Evolutionary conservation across 225 moss, liverwort and hornwort genomes (phyloP), one percentile per base, ranked within the genome.

Genomic region (Physcomitrium patens): DNA sequence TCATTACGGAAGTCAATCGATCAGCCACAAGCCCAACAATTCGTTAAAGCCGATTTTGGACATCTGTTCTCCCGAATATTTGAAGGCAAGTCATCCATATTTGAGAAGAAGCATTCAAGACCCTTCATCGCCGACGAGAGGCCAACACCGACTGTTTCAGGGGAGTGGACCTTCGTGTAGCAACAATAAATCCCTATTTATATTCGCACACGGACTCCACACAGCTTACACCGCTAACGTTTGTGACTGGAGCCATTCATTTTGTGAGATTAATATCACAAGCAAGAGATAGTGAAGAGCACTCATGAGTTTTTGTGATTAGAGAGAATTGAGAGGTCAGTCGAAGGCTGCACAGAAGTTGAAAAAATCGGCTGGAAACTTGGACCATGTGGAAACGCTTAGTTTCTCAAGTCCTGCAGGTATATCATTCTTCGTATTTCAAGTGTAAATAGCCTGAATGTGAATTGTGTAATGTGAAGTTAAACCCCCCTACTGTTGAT

Each of bases 121-220:
- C 60, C 63, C 60, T 80, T 82, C 12, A 68, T 65, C 23, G 80
- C 51, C 15, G 67, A 78, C 23, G 79, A 80, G 63, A 77, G 82
- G 61, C 82, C 85, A 17, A 62, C 82, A 20, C 37, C 85, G 66
- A 85, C 80, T 60, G 88, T 88, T 48, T 88, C 88, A 31, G 88
- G 88, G 24, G 88, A 88, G 66, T 88, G 85, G 88, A 88, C 88
- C 23, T 78, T 88, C 63, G 88, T 88, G 61, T 88, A 88, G 80
- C 31, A 50, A 28, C 43, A 49, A 22, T 18, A 59, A 12, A 53
- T 23, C 60, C 74, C 63, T 66, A 78, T 71, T 71, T 83, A 76
- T 63, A 50, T 26, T 13, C 51, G 20, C 31, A 72, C 58, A 72
- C 68, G 71, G 48, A 79, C 75, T 76, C 48, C 31, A 58, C 15